A percentile compares a stretch with the other conserved stretches of the same genome.
These are phyloP conservation scores for Sporisorium exsertum DNA, from an alignment of 1,284 basidiomycete species.

Conservation along the genomic window DNA sequence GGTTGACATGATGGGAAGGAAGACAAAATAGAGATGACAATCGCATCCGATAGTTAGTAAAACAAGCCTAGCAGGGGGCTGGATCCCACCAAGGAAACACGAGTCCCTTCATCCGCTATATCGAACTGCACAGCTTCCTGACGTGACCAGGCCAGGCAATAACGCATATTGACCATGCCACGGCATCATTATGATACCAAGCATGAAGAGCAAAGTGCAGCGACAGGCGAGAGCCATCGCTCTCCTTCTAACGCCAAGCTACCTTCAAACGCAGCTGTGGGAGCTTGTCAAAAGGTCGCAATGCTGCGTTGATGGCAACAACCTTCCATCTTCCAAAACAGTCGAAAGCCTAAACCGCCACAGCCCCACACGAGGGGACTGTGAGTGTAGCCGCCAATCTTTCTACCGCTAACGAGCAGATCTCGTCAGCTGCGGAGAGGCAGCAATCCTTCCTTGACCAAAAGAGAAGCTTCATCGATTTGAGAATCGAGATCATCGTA, in stretches of 20 bases:
- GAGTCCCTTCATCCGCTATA: too few species aligned
- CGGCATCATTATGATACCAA: not conserved
- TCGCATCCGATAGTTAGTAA: conserved; percentile 51
- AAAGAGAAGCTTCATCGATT: conserved; percentile 32
- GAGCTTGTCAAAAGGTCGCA: not conserved
- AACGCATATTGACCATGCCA: not conserved
- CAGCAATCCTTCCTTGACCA: conserved; percentile 23
- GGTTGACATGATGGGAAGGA: conserved; percentile 28
- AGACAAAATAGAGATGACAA: conserved; percentile 31
- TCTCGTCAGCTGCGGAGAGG: not conserved
- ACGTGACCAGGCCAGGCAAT: not conserved
- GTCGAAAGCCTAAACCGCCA: not conserved
- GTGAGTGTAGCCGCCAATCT: not conserved
- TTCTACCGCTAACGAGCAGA: not conserved
- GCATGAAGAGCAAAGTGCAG: not conserved
- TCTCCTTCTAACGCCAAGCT: not conserved
- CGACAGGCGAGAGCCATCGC: not conserved
- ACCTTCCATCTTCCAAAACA: conserved; percentile 1
- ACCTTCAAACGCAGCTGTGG: not conserved
- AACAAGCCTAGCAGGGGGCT: conserved; percentile 18
- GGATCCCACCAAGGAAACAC: not conserved
- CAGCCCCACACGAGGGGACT: not conserved
- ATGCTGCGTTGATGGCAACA: not conserved
- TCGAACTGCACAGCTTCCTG: not conserved
- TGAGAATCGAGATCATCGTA: conserved; percentile 1